Base-by-base conservation (phyloP, 2,329 filamentous ascomycete species). In the Stylonectria norvegica region DNA sequence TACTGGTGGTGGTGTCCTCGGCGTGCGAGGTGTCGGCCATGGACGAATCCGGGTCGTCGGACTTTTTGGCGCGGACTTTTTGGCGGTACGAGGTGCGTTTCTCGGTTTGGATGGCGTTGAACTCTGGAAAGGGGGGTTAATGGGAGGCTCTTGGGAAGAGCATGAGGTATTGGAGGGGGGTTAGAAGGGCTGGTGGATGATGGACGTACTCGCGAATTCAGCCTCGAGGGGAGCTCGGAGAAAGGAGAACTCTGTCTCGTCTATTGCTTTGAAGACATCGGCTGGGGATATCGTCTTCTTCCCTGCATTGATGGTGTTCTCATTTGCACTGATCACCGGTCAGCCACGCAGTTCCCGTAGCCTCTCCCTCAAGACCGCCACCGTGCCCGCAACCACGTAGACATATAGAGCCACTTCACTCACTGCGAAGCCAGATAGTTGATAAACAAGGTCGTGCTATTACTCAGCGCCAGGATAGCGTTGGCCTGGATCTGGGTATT, bases 401-500 rank as follows among this genome's bases (percentile, higher is more conserved):
- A n/a, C n/a, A n/a, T n/a, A n/a, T n/a, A n/a, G n/a, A n/a, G n/a
- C n/a, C n/a, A n/a, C n/a, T n/a, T n/a, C n/a, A 73, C 83, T 39
- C 75, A 91, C 86, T 82, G 78, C 46, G 79, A 76, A 31, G 85
- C 83, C 20, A 93, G 70, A 62, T 90, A 87, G 66, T 80, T 91
- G 53, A 93, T 84, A 58, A 93, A 93, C 1, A 93, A 82, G 1
- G 85, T 90, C 6, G 87, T 84, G 63, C 85, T 86, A 67, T 90
- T 90, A 51, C 79, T 85, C 69, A 93, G 76, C 8, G 86, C 87
- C 36, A 88, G 67, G 39, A 90, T 78, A 29, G 87, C 87, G 67
- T 89, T 89, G 57, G 83, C 86, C 61, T 91, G 86, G 34, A 91
- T 86, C 64, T 89, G 85, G 5, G 86, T 90, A 60, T 89, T 89